Evolutionary conservation across 176 grass and related monocot genomes (phyloP).

Genomic region (Aegilops longissima): DNA sequence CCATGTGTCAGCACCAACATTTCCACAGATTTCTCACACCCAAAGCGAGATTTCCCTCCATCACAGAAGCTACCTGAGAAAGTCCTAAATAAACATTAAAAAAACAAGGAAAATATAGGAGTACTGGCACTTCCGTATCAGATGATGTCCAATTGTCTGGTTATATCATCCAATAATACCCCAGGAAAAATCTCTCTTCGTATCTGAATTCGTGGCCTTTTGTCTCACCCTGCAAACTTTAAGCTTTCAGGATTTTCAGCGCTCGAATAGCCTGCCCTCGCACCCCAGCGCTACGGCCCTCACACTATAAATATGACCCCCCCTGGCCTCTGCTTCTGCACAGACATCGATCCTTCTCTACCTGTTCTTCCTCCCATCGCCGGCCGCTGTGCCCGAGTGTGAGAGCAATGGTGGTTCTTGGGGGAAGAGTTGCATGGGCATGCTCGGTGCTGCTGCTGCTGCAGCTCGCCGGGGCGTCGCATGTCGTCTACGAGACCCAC

Average conservation of each 20-base stretch:
- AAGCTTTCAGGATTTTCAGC: neutral
- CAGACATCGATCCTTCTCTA: neutral
- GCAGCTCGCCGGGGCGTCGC: slow-evolving; percentile 50
- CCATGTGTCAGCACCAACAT: neutral
- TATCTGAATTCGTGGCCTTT: neutral
- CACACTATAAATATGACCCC: slow-evolving; percentile 39
- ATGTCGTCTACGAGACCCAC: slow-evolving; percentile 34
- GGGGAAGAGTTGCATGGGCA: slow-evolving; percentile 17
- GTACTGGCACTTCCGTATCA: neutral
- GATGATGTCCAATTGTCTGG: neutral
- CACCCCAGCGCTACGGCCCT: neutral
- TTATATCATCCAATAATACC: neutral
- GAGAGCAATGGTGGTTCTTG: slow-evolving; percentile 27
- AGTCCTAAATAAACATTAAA: neutral
- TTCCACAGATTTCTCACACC: neutral
- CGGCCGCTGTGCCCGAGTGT: neutral
- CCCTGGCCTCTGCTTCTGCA: slow-evolving; percentile 11
- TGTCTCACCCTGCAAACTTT: neutral
- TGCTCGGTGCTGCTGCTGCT: slow-evolving; percentile 23
- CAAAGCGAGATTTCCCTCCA: neutral
- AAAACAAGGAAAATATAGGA: neutral
- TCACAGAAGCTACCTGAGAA: slow-evolving; percentile 21
- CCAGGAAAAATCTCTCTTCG: neutral
- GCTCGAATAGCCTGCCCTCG: neutral
- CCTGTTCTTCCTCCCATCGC: neutral